Percentiles rank a stretch among this genome's conserved stretches.
These are phyloP conservation scores for Aspergillus nidulans DNA, from an alignment of 495 filamentous ascomycete species.

Conservation along the genomic window DNA sequence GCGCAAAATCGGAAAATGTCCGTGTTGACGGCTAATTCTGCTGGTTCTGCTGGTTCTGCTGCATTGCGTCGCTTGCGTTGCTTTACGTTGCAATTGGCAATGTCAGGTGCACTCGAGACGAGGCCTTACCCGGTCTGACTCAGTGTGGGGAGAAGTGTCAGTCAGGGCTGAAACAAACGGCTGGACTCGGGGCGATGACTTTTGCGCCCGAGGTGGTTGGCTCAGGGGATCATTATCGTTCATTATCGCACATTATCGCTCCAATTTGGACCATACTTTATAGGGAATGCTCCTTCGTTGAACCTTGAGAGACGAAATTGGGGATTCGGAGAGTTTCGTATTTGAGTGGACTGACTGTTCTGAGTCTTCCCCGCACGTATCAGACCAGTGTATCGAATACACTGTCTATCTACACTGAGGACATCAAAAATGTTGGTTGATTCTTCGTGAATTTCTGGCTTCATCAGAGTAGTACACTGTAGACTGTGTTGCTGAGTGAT, in stretches of 20 bases:
- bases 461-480: too few species aligned
- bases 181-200: neutral
- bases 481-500: too few species aligned
- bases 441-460: too few species aligned
- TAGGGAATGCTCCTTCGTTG: too few species aligned
- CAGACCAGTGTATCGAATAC: too few species aligned
- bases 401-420: too few species aligned
- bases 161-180: neutral
- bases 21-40: neutral
- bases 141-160: neutral
- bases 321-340: slow-evolving; percentile 1
- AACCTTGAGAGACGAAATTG: neutral
- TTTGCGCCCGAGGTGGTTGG: slow-evolving; percentile 2
- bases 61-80: neutral
- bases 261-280: too few species aligned
- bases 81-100: neutral
- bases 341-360: neutral
- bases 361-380: neutral
- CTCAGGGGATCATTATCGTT: too few species aligned
- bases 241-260: neutral
- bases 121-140: too few species aligned
- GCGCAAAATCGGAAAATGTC: too few species aligned
- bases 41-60: neutral
- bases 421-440: too few species aligned
- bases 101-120: neutral